These are phyloP conservation scores for Zasmidium angulare DNA, from an alignment of 2,329 filamentous ascomycete species.

Conservation along the genomic window DNA sequence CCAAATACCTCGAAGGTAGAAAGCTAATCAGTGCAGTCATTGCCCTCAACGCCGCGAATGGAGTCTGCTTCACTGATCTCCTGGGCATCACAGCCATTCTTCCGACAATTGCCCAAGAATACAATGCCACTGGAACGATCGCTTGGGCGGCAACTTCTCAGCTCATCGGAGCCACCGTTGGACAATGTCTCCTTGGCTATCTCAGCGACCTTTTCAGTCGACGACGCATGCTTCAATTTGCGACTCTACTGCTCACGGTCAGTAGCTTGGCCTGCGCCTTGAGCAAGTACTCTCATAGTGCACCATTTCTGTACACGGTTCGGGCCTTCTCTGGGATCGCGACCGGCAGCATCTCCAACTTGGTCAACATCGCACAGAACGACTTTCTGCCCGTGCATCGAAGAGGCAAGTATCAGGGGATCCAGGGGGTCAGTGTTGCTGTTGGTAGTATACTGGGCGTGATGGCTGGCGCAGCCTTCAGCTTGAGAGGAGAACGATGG, in stretches of 20 bases:
- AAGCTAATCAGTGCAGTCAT: slow-evolving; percentile 17
- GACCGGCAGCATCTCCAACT: slow-evolving; percentile 22
- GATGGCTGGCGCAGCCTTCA: slow-evolving; percentile 20
- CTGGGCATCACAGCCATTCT: slow-evolving; percentile 18
- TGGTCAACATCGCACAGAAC: slow-evolving; percentile 27
- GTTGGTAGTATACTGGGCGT: slow-evolving; percentile 22
- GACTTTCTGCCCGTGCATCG: slow-evolving; percentile 20
- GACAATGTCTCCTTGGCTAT: slow-evolving; percentile 24
- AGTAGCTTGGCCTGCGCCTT: slow-evolving; percentile 12
- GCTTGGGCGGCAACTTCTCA: slow-evolving; percentile 21
- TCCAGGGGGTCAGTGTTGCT: slow-evolving; percentile 24
- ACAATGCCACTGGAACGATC: slow-evolving; percentile 16
- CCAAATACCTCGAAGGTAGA: slow-evolving; percentile 12
- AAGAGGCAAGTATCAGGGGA: slow-evolving; percentile 22
- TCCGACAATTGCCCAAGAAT: slow-evolving; percentile 12
- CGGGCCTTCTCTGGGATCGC: slow-evolving; percentile 21
- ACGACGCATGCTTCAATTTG: slow-evolving; percentile 20
- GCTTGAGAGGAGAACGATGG: slow-evolving; percentile 13
- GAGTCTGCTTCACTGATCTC: slow-evolving; percentile 15
- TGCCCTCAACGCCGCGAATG: slow-evolving; percentile 15
- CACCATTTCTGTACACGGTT: slow-evolving; percentile 10
- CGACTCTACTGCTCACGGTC: slow-evolving; percentile 6
- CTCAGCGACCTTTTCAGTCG: slow-evolving; percentile 24
- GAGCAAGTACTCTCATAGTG: slow-evolving; percentile 2
- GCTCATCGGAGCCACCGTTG: slow-evolving; percentile 20